phyloP scores from a whole-genome alignment of 2,329 filamentous ascomycete genomes.

The Chalara sp. region DNA sequence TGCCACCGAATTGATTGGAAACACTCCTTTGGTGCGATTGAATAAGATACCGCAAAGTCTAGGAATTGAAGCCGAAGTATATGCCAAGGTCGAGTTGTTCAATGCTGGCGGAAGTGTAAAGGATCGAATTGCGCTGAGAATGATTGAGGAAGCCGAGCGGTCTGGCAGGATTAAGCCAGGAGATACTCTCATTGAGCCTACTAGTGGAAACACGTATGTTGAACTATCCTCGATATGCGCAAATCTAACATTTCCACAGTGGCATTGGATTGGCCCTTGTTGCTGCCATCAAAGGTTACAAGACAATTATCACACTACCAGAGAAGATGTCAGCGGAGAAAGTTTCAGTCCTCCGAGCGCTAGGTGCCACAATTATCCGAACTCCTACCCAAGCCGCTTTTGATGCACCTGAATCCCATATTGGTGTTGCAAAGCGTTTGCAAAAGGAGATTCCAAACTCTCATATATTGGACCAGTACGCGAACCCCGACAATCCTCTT shows the following conservation, averaged over 20 bases:
- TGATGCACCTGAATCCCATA: conserved; percentile 93
- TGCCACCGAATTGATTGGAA: conserved; percentile 84
- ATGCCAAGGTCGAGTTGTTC: conserved; percentile 88
- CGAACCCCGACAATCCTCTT: conserved; percentile 82
- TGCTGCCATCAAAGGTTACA: conserved; percentile 93
- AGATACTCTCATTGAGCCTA: conserved; percentile 95
- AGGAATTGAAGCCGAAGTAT: conserved; percentile 82
- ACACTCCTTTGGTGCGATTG: conserved; percentile 89
- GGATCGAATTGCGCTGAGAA: conserved; percentile 90
- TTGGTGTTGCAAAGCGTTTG: conserved; percentile 83
- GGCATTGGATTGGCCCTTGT: conserved; percentile 94
- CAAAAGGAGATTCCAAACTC: conserved; percentile 96
- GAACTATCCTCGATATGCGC: neutral
- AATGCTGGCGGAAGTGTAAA: conserved; percentile 93
- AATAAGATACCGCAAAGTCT: conserved; percentile 90
- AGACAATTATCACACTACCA: conserved; percentile 95
- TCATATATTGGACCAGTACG: conserved; percentile 95
- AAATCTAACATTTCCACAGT: conserved; percentile 29
- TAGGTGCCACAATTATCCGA: conserved; percentile 95
- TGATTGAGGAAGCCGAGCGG: conserved; percentile 94
- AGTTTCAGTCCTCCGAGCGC: conserved; percentile 85
- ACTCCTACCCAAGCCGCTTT: conserved; percentile 94
- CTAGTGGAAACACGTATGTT: conserved; percentile 79
- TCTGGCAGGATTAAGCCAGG: conserved; percentile 92
- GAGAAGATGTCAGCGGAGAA: conserved; percentile 99